Base-by-base conservation (phyloP, 2,329 filamentous ascomycete genomes). In the Mycogone perniciosa region DNA sequence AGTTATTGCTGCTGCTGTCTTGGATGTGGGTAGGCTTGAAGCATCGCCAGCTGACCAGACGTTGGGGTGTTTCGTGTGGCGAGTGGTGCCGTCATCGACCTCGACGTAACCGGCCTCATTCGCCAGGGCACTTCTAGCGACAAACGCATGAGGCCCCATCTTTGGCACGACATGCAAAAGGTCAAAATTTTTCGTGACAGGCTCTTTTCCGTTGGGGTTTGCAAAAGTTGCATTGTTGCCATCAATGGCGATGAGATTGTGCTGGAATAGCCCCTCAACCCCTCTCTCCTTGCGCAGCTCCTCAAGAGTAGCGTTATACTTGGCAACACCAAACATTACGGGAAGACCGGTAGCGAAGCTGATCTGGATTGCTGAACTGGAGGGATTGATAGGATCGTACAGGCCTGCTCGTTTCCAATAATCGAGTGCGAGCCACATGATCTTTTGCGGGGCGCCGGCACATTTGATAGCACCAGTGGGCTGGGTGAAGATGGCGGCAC, bases 351-450 rank as follows among this genome's bases (percentile, higher is more conserved):
- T 81, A 5, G 79, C 78, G 53, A 80, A 82, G 56, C 63, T 71
- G 53, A 82, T 76, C 26, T 74, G 68, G 58, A 82, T 73, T 2
- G 70, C 59, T 0, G 76, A 79, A 5, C 45, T 43, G 1, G 68
- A 58, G 0, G 67, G 59, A 46, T 70, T 66, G 48, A 55, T 53
- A 1, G 71, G 59, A 48, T 74, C 61, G 63, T 81, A 82, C 4
- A 79, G 61, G 2, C 77, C 79, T 0, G 69, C 68, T 31, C 67
- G 66, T 64, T 76, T 79, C 80, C 80, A 83, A 63, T 79, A 64
- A 59, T 82, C 77, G 39, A 81, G 65, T 1, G 80, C 80, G 11
- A 83, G 71, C 80, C 80, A 83, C 77, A 83, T 76, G 59, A 75
- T 68, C 66, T 83, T 83, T 56, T 83, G 80, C 8, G 80, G 80